These are phyloP conservation scores for Wickerhamomyces bisporus DNA, from an alignment of 805 yeast species.

Conservation along the genomic window DNA sequence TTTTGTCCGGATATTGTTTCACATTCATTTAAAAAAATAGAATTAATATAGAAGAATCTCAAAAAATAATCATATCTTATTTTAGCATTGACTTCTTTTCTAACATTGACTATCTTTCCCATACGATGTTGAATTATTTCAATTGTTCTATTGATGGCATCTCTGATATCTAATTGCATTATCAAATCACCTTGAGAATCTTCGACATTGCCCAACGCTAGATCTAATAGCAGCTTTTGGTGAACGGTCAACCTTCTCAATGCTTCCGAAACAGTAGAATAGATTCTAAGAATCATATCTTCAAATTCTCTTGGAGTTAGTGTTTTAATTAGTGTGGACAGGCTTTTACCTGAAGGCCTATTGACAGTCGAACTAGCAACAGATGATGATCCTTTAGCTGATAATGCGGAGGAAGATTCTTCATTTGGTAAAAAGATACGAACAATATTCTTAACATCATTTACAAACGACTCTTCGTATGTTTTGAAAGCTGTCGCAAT, in stretches of 20 bases:
- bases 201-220: slow-evolving; percentile 45
- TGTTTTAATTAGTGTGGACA: slow-evolving; percentile 45
- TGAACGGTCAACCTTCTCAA: slow-evolving; percentile 70
- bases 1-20: slow-evolving; percentile 72
- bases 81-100: slow-evolving; percentile 65
- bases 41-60: slow-evolving; percentile 58
- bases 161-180: slow-evolving; percentile 61
- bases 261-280: slow-evolving; percentile 62
- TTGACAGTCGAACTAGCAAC: slow-evolving; percentile 7
- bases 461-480: slow-evolving; percentile 64
- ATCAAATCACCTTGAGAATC: slow-evolving; percentile 32
- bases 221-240: slow-evolving; percentile 71
- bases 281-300: slow-evolving; percentile 56
- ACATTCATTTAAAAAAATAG: slow-evolving; percentile 73
- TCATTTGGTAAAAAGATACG: slow-evolving; percentile 57
- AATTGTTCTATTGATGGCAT: slow-evolving; percentile 61
- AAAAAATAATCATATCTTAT: slow-evolving; percentile 58
- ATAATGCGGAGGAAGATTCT: slow-evolving; percentile 19
- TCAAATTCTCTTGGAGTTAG: slow-evolving; percentile 75
- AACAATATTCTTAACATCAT: slow-evolving; percentile 70
- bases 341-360: slow-evolving; percentile 27
- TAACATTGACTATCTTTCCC: slow-evolving; percentile 69
- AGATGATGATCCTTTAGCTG: slow-evolving; percentile 7
- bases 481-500: slow-evolving; percentile 53
- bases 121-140: slow-evolving; percentile 70